phyloP scores from a whole-genome alignment of 306 rosid species.

The Macrotyloma uniflorum region DNA sequence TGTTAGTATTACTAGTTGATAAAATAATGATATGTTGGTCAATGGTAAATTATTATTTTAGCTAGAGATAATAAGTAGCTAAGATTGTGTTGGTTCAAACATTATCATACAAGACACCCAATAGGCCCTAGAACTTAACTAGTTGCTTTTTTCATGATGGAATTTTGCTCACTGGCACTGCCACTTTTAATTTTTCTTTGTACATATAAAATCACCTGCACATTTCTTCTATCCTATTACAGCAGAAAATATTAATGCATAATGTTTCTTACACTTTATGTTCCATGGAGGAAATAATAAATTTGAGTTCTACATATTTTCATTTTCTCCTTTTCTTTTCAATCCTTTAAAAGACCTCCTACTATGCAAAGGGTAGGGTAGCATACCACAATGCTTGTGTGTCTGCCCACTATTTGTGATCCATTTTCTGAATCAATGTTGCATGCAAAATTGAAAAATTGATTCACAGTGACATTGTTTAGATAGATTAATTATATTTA shows the following conservation, averaged over 20 bases:
- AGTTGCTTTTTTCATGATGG: constrained; percentile 2
- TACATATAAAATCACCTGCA: constrained; percentile 1
- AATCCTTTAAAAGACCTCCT: not conserved
- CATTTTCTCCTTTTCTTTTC: not conserved
- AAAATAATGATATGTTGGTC: not conserved
- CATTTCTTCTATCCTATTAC: not conserved
- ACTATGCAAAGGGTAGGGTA: constrained; percentile 3
- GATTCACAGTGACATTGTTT: constrained; percentile 11
- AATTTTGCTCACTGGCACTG: constrained; percentile 1
- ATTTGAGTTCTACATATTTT: not conserved
- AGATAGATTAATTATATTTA: not conserved
- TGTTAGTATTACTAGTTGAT: constrained; percentile 34
- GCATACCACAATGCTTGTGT: constrained; percentile 11
- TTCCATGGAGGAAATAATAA: constrained; percentile 1
- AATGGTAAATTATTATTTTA: constrained; percentile 8
- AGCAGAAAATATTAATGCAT: constrained; percentile 5
- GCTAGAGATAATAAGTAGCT: not conserved
- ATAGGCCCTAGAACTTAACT: constrained; percentile 2
- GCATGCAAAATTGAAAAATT: constrained; percentile 22
- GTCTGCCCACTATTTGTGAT: not conserved
- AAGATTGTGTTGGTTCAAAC: not conserved
- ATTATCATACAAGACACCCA: constrained; percentile 4
- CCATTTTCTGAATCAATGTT: constrained; percentile 23
- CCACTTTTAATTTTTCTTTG: not conserved
- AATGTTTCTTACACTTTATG: not conserved